Conservation (phyloP, 768 basidiomycete species). For the Clitopilus hobsonii region DNA sequence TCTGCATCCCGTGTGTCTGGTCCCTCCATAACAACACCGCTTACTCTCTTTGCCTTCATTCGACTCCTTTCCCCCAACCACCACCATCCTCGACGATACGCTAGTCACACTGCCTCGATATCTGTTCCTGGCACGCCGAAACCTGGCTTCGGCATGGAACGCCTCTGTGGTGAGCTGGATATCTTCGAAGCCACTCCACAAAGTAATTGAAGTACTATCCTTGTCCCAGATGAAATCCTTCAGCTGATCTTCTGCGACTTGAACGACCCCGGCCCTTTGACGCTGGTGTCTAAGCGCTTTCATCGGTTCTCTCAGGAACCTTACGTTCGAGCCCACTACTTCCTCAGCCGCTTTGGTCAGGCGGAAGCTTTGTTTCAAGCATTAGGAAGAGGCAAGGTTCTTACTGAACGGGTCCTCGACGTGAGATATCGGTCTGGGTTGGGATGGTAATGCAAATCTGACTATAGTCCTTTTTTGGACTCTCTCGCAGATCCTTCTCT, state of each 20-base stretch:
- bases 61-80: conserved; percentile 2
- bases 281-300: conserved; percentile 53
- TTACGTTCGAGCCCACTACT: conserved; percentile 75
- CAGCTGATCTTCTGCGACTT: conserved; percentile 73
- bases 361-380: conserved; percentile 72
- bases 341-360: conserved; percentile 67
- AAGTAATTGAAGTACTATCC: conserved; percentile 4
- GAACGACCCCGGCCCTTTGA: conserved; percentile 56
- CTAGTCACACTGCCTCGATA: conserved; percentile 7
- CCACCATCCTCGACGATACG: neutral
- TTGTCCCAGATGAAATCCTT: conserved; percentile 53
- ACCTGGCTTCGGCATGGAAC: conserved; percentile 42
- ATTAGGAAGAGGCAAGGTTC: conserved; percentile 63
- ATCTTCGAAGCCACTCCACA: neutral
- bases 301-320: conserved; percentile 63
- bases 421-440: conserved; percentile 37
- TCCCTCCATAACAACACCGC: conserved; percentile 18
- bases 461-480: conserved; percentile 1
- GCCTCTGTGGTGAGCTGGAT: conserved; percentile 55
- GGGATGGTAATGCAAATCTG: neutral
- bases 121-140: conserved; percentile 8
- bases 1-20: conserved; percentile 11
- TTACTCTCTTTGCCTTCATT: conserved; percentile 7
- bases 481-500: conserved; percentile 54
- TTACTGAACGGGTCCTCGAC: conserved; percentile 65